A percentile compares a stretch with the other conserved stretches of the same genome.
Conservation (phyloP, 2,329 filamentous ascomycete species). For the Hypoxylon sp. region DNA sequence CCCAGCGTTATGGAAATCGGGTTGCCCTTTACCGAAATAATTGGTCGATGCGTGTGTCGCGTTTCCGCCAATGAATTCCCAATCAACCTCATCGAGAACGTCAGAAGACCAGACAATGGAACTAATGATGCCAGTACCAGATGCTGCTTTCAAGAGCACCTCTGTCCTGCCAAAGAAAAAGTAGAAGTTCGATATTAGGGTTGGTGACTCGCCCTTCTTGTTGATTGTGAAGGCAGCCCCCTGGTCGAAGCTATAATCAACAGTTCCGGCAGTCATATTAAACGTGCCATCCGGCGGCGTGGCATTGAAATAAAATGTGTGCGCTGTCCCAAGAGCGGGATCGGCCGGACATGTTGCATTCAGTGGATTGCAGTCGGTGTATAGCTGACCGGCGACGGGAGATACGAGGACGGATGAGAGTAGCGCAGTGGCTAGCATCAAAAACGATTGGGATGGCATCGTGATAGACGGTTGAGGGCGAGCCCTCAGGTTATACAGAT, state of each 20-base stretch:
- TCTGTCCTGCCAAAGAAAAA: slow-evolving; percentile 88
- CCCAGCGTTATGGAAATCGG: slow-evolving; percentile 72
- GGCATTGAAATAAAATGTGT: slow-evolving; percentile 73
- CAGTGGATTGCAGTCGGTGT: slow-evolving; percentile 81
- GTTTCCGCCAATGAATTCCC: slow-evolving; percentile 82
- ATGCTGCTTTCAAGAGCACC: slow-evolving; percentile 80
- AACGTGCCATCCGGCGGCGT: slow-evolving; percentile 72
- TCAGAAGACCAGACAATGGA: slow-evolving; percentile 87
- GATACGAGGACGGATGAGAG: slow-evolving; percentile 58
- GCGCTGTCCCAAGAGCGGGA: slow-evolving; percentile 74
- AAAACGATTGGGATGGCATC: slow-evolving; percentile 36
- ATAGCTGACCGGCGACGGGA: slow-evolving; percentile 76
- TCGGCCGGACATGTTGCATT: slow-evolving; percentile 77
- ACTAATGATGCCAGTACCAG: slow-evolving; percentile 81
- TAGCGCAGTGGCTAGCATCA: slow-evolving; percentile 55
- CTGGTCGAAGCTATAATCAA: slow-evolving; percentile 70
- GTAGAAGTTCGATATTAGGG: slow-evolving; percentile 82
- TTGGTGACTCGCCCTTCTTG: slow-evolving; percentile 80
- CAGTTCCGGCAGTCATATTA: slow-evolving; percentile 75
- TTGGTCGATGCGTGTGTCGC: slow-evolving; percentile 74
- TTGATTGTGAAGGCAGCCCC: slow-evolving; percentile 80
- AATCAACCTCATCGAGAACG: slow-evolving; percentile 89
- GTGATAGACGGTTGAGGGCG: slow-evolving; percentile 22
- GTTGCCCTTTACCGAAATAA: slow-evolving; percentile 82
- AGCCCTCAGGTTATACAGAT: slow-evolving; percentile 1